Conservation (phyloP, 352 stramenopile species). For the Pythium rishiriense region DNA sequence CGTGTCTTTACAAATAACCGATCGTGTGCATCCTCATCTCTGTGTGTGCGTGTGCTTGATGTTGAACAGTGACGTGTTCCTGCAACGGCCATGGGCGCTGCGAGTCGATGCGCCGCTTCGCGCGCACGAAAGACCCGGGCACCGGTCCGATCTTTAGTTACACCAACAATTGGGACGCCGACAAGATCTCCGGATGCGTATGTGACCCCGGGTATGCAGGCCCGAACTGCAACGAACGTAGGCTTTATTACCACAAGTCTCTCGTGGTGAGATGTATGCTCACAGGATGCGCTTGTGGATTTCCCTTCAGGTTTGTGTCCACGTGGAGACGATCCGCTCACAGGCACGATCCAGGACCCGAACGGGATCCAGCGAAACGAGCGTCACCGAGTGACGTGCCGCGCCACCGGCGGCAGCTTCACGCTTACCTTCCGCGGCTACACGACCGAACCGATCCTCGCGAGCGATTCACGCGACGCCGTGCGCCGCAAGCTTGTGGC, state of each 20-base stretch:
- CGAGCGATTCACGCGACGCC: conserved; percentile 45
- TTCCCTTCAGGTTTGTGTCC: conserved; percentile 61
- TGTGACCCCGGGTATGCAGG: conserved; percentile 83
- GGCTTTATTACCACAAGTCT: conserved; percentile 11
- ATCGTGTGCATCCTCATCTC: not conserved
- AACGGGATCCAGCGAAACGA: conserved; percentile 71
- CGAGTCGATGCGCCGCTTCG: conserved; percentile 64
- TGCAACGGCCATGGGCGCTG: conserved; percentile 85
- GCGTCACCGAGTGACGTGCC: conserved; percentile 64
- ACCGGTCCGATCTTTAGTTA: conserved; percentile 52
- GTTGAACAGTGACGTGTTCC: conserved; percentile 52
- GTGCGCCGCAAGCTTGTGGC: conserved; percentile 55
- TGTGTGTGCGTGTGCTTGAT: not conserved
- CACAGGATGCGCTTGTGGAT: not conserved
- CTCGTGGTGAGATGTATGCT: not conserved
- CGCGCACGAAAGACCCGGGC: conserved; percentile 61
- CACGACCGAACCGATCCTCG: conserved; percentile 67
- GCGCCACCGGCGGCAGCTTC: conserved; percentile 81
- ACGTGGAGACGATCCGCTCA: conserved; percentile 85
- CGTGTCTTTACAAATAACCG: too few species aligned
- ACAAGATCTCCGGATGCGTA: conserved; percentile 84
- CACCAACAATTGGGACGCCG: conserved; percentile 76
- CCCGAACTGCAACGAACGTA: conserved; percentile 69
- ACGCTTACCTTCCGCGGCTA: conserved; percentile 82
- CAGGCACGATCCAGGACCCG: conserved; percentile 61